Evolutionary conservation across 345 rosid genomes (phyloP).

Genomic region (Trapa incisa): DNA sequence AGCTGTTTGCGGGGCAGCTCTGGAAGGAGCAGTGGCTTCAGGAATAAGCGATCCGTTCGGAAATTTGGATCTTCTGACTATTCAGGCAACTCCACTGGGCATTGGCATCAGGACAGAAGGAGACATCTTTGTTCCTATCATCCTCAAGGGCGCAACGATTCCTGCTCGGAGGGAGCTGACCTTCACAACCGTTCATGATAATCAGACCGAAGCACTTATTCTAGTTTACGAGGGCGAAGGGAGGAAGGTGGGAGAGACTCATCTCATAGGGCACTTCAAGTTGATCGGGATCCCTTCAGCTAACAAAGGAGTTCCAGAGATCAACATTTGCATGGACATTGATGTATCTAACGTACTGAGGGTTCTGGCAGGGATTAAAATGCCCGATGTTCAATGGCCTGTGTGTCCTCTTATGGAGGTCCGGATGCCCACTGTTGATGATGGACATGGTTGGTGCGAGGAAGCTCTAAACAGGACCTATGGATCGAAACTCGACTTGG

Average conservation of each 20-base stretch:
- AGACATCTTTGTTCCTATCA: slow-evolving; percentile 44
- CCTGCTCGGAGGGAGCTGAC: slow-evolving; percentile 63
- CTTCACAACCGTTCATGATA: slow-evolving; percentile 53
- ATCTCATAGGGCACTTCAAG: slow-evolving; percentile 82
- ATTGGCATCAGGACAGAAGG: slow-evolving; percentile 59
- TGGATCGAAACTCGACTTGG: slow-evolving; percentile 47
- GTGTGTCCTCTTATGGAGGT: slow-evolving; percentile 66
- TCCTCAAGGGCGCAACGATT: slow-evolving; percentile 54
- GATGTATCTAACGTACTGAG: slow-evolving; percentile 57
- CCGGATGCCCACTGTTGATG: slow-evolving; percentile 84
- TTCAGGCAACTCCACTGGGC: slow-evolving; percentile 58
- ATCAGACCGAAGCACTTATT: slow-evolving; percentile 65
- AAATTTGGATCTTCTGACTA: slow-evolving; percentile 65
- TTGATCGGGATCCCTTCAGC: slow-evolving; percentile 54
- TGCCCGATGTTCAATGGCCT: slow-evolving; percentile 50
- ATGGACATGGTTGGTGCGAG: slow-evolving; percentile 80
- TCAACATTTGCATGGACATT: slow-evolving; percentile 80
- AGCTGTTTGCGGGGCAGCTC: slow-evolving; percentile 72
- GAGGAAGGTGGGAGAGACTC: slow-evolving; percentile 46
- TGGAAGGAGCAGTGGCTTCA: slow-evolving; percentile 86
- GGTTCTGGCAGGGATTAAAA: slow-evolving; percentile 49
- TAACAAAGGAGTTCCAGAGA: slow-evolving; percentile 69
- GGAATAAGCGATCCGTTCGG: slow-evolving; percentile 79
- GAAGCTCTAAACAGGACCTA: slow-evolving; percentile 46
- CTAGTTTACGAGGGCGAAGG: slow-evolving; percentile 81